A percentile compares a stretch with the other conserved stretches of the same genome.
Conservation (phyloP, 305 asterid genomes). For the Fraxinus platypoda region DNA sequence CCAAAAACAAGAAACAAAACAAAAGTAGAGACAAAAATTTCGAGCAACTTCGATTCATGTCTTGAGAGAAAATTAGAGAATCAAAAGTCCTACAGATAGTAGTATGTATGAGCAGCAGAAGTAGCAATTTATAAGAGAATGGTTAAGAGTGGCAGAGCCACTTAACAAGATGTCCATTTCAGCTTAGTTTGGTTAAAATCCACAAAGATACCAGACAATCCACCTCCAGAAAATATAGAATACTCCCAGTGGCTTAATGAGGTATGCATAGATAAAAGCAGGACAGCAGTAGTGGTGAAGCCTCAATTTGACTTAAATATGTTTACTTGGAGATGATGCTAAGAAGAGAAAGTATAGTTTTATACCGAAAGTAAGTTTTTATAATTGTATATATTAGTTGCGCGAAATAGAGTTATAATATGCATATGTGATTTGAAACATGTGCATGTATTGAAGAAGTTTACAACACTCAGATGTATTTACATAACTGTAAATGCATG, state of each 20-base stretch:
- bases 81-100: not conserved
- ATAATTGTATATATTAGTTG: not conserved
- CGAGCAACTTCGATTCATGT: constrained; percentile 26
- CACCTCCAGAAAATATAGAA: constrained; percentile 18
- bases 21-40: constrained; percentile 21
- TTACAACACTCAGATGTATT: not conserved
- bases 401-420: not conserved
- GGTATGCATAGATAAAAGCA: not conserved
- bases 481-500: not conserved
- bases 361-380: not conserved
- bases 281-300: constrained; percentile 13
- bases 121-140: constrained; percentile 34
- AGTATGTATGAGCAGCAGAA: constrained; percentile 13
- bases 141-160: constrained; percentile 28
- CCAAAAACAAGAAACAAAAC: constrained; percentile 36
- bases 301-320: constrained; percentile 14
- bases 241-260: constrained; percentile 21
- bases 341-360: not conserved
- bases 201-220: constrained; percentile 27
- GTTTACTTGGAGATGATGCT: not conserved
- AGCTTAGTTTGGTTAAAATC: constrained; percentile 41
- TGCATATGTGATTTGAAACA: not conserved
- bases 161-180: constrained; percentile 32
- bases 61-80: constrained; percentile 3
- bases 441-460: not conserved